Evolutionary conservation across 1,284 basidiomycete genomes (phyloP).

Genomic region (Ganoderma lucidum): DNA sequence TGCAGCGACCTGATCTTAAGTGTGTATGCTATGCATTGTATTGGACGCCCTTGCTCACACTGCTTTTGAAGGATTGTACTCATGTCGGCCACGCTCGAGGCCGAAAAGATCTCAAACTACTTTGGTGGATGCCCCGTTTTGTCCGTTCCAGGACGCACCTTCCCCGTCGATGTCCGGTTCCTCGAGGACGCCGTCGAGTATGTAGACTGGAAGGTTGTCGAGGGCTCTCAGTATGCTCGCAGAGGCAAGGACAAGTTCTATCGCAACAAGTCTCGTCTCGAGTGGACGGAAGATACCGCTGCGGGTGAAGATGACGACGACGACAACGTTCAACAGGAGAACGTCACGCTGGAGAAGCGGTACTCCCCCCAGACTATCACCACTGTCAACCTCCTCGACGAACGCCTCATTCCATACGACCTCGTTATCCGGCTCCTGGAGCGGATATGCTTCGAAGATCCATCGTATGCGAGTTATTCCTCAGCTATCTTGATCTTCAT

Average conservation of each 20-base stretch:
- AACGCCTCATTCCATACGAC: constrained; percentile 91
- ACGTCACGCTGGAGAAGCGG: constrained; percentile 71
- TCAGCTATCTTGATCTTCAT: constrained; percentile 92
- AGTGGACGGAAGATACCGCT: constrained; percentile 80
- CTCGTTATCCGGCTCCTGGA: constrained; percentile 90
- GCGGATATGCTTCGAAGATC: constrained; percentile 82
- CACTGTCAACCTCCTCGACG: constrained; percentile 90
- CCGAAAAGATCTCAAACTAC: constrained; percentile 92
- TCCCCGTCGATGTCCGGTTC: constrained; percentile 90
- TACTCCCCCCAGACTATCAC: constrained; percentile 79
- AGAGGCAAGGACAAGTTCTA: constrained; percentile 78
- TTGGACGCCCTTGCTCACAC: constrained; percentile 1
- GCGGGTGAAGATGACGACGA: constrained; percentile 78
- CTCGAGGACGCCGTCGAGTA: constrained; percentile 94
- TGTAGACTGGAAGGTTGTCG: constrained; percentile 86
- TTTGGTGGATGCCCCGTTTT: constrained; percentile 92
- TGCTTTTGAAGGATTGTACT: constrained; percentile 77
- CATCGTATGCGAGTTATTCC: constrained; percentile 67
- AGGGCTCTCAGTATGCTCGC: constrained; percentile 86
- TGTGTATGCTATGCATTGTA: constrained; percentile 41
- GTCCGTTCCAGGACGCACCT: constrained; percentile 95
- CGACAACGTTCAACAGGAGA: constrained; percentile 55
- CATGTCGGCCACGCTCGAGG: constrained; percentile 98
- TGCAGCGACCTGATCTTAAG: constrained; percentile 87
- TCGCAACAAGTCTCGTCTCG: constrained; percentile 64